phyloP scores from a whole-genome alignment of 345 rosid genomes.

The Boechera divaricarpa region DNA sequence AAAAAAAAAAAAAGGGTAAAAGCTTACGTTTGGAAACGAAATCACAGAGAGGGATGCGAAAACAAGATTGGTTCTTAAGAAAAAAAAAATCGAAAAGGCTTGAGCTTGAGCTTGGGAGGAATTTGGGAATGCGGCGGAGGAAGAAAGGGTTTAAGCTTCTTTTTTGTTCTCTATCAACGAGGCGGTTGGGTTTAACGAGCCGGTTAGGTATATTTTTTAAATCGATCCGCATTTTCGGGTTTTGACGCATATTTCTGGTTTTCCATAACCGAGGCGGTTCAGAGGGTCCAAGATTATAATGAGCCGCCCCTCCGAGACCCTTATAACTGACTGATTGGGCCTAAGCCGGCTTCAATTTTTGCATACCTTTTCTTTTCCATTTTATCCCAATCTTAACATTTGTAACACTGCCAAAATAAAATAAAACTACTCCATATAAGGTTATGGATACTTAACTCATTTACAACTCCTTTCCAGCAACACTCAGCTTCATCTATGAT shows the following conservation, averaged over 20 bases:
- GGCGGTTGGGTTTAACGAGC: slow-evolving; percentile 27
- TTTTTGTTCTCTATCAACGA: background rate
- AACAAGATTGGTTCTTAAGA: background rate
- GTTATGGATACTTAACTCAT: too few relatives aligned
- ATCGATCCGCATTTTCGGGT: background rate
- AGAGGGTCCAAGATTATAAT: too few relatives aligned
- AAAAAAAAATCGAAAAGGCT: background rate
- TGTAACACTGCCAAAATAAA: too few relatives aligned
- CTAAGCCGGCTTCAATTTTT: background rate
- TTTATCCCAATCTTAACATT: background rate
- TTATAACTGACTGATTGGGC: too few relatives aligned
- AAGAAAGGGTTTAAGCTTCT: slow-evolving; percentile 40
- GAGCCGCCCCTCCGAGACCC: too few relatives aligned
- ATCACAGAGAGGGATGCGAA: background rate
- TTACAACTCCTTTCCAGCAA: too few relatives aligned
- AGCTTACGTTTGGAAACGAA: slow-evolving; percentile 10
- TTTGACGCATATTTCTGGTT: background rate
- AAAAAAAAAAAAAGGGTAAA: background rate
- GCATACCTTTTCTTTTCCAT: too few relatives aligned
- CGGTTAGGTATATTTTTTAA: slow-evolving; percentile 33
- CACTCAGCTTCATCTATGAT: too few relatives aligned
- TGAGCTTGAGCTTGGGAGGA: background rate
- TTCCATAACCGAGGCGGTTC: background rate
- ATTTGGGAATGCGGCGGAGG: slow-evolving; percentile 37
- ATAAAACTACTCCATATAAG: too few relatives aligned